phyloP scores from a whole-genome alignment of 2,329 filamentous ascomycete genomes.

The Fusarium sp. region DNA sequence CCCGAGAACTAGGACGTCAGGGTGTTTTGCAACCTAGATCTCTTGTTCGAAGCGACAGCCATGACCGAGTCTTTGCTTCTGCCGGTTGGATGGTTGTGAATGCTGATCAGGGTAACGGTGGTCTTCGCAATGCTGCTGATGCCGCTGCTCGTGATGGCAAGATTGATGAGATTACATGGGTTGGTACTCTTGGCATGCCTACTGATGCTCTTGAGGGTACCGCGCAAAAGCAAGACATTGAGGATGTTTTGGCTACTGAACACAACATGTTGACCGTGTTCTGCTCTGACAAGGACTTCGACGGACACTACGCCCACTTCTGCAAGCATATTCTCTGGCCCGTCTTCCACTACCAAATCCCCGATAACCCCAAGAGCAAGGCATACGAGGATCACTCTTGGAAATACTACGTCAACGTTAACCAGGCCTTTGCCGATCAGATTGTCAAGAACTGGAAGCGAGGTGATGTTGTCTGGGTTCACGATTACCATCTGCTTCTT shows the following conservation, averaged over 20 bases:
- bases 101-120: constrained; percentile 92
- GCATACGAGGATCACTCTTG: constrained; percentile 97
- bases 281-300: constrained; percentile 90
- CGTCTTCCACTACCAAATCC: constrained; percentile 97
- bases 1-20: constrained; percentile 67
- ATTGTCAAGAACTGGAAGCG: constrained; percentile 94
- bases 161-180: constrained; percentile 83
- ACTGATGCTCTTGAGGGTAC: constrained; percentile 84
- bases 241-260: constrained; percentile 82
- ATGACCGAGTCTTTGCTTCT: constrained; percentile 78
- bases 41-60: constrained; percentile 68
- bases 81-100: constrained; percentile 85
- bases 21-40: constrained; percentile 68
- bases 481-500: constrained; percentile 93
- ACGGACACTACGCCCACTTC: constrained; percentile 94
- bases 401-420: constrained; percentile 92
- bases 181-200: constrained; percentile 93
- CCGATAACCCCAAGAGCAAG: constrained; percentile 97
- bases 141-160: constrained; percentile 78
- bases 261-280: constrained; percentile 87
- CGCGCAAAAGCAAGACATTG: constrained; percentile 83
- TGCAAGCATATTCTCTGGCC: constrained; percentile 99
- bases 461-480: constrained; percentile 92
- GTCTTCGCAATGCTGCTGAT: constrained; percentile 87
- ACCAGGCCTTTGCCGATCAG: constrained; percentile 91